A percentile compares a stretch with the other conserved stretches of the same genome.
Conservation (phyloP, 768 basidiomycete species). For the Amanita jacksonii region DNA sequence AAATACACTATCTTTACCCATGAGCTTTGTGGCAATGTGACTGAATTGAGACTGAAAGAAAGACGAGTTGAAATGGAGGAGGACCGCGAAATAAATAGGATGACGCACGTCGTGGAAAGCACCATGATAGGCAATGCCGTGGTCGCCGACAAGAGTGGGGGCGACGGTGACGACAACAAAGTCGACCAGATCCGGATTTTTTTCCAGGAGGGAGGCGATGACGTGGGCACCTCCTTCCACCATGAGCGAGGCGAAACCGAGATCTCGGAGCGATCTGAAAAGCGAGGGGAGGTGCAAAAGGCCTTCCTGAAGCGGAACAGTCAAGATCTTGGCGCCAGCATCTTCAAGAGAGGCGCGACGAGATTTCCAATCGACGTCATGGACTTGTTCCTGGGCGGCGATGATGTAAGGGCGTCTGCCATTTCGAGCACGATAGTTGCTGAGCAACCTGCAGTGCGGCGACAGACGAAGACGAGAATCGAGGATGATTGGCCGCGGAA, state of each 20-base stretch:
- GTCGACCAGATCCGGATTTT: conserved; percentile 41
- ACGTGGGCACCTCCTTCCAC: conserved; percentile 89
- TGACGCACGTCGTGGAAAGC: conserved; percentile 12
- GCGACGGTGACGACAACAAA: conserved; percentile 78
- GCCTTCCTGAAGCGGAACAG: conserved; percentile 3
- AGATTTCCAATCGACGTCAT: conserved; percentile 18
- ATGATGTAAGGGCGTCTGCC: conserved; percentile 74
- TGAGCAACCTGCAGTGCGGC: conserved; percentile 57
- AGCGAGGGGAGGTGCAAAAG: conserved; percentile 36
- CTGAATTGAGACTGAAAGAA: conserved; percentile 14
- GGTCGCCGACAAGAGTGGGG: conserved; percentile 69
- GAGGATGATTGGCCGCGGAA: conserved; percentile 80
- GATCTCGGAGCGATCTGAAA: conserved; percentile 40
- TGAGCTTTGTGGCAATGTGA: conserved; percentile 20
- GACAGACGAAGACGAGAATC: conserved; percentile 67
- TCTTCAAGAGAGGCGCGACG: conserved; percentile 38
- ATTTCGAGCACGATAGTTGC: conserved; percentile 45
- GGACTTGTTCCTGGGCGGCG: conserved; percentile 23
- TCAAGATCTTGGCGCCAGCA: conserved; percentile 60
- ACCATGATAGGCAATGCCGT: conserved; percentile 53
- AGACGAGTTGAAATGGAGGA: background rate
- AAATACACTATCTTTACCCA: conserved; percentile 20
- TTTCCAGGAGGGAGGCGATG: conserved; percentile 60
- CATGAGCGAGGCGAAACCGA: conserved; percentile 75
- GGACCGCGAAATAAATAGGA: background rate